Percentiles rank a stretch among this genome's conserved stretches.
Evolutionary conservation across 2,329 filamentous ascomycete species (phyloP).

Genomic region (Rutstroemia sp.): DNA sequence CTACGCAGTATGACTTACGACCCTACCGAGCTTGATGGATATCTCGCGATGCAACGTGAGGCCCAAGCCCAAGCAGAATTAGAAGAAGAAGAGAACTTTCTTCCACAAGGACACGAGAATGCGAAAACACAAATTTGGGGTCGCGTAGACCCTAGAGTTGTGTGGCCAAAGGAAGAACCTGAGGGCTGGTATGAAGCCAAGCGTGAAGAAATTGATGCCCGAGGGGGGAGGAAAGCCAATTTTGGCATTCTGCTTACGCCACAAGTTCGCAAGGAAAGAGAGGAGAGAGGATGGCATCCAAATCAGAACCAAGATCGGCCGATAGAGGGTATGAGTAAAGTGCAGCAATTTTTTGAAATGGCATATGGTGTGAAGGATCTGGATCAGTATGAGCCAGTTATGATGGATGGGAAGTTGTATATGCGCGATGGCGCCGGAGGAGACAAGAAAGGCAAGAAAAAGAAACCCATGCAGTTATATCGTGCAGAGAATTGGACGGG

Average conservation of each 20-base stretch:
- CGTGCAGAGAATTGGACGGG: not conserved
- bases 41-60: not conserved
- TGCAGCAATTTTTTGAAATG: not conserved
- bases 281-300: conserved; percentile 17
- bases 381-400: not conserved
- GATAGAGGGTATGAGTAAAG: not conserved
- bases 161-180: conserved; percentile 38
- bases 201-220: conserved; percentile 40
- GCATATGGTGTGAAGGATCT: not conserved
- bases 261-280: conserved; percentile 15
- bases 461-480: not conserved
- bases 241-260: conserved; percentile 33
- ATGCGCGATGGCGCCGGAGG: not conserved
- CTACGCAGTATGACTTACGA: conserved; percentile 4
- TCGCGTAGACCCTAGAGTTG: conserved; percentile 43
- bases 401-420: not conserved
- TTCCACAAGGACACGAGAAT: not conserved
- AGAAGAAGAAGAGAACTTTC: conserved; percentile 7
- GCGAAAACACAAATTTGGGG: conserved; percentile 33
- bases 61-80: not conserved
- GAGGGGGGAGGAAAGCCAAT: conserved; percentile 43
- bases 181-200: conserved; percentile 42
- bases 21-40: conserved; percentile 9
- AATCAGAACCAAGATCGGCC: conserved; percentile 16
- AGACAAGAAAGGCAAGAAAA: not conserved